Percentiles rank a stretch among this genome's conserved stretches.
Evolutionary conservation across 345 rosid genomes (phyloP).

Genomic region (Hypericum perforatum): DNA sequence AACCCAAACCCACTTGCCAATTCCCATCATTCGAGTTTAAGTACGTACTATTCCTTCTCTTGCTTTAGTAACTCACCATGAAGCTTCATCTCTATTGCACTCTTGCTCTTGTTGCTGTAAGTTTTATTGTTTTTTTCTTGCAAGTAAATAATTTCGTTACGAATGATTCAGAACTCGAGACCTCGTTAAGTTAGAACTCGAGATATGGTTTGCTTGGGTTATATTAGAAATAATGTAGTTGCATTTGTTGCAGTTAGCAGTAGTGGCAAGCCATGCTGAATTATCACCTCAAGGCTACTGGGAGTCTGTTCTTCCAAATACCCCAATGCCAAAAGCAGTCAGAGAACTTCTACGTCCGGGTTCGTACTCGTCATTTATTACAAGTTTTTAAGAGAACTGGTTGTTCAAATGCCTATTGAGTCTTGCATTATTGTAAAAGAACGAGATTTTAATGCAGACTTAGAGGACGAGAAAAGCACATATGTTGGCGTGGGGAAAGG

Average conservation of each 20-base stretch:
- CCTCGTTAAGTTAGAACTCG: too few species aligned
- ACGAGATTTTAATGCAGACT: constrained; percentile 27
- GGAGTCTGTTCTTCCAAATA: constrained; percentile 43
- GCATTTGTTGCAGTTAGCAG: constrained; percentile 27
- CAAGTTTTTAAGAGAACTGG: too few species aligned
- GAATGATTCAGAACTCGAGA: too few species aligned
- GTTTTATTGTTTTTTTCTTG: constrained; percentile 6
- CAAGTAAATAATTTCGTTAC: too few species aligned
- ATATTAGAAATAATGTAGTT: background rate
- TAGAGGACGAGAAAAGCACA: constrained; percentile 46
- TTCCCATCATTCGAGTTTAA: background rate
- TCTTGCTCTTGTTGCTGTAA: constrained; percentile 28
- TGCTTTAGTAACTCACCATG: constrained; percentile 16
- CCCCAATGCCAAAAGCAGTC: constrained; percentile 51
- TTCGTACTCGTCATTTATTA: constrained; percentile 5
- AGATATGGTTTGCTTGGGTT: background rate
- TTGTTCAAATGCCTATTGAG: too few species aligned
- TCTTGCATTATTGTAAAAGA: background rate
- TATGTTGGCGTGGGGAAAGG: constrained; percentile 31
- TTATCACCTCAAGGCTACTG: constrained; percentile 43
- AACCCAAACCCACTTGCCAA: too few species aligned
- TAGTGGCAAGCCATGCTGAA: constrained; percentile 40
- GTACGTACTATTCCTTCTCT: background rate
- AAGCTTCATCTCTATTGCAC: constrained; percentile 17
- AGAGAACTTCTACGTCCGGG: constrained; percentile 36